Evolutionary conservation across 352 stramenopile species (phyloP).

Genomic region (Phytophthora vignae): DNA sequence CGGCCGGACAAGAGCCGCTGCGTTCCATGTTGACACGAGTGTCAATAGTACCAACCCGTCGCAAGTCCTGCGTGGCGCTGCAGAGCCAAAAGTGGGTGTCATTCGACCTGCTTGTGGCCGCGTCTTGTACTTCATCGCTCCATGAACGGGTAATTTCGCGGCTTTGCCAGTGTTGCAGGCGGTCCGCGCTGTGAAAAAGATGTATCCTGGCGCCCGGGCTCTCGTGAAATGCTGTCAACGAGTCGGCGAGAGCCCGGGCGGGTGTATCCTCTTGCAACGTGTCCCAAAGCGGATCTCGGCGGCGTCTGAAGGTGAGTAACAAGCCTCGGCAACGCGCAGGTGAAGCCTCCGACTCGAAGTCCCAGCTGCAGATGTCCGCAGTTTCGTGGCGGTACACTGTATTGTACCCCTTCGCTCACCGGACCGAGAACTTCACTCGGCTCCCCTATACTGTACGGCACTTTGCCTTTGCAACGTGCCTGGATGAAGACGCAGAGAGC

Average conservation of each 20-base stretch:
- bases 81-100: background rate
- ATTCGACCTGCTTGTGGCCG: too few relatives aligned
- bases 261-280: constrained; percentile 32
- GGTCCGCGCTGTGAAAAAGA: constrained; percentile 18
- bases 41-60: background rate
- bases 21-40: background rate
- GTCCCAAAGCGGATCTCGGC: constrained; percentile 27
- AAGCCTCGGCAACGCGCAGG: constrained; percentile 9
- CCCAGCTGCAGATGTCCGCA: background rate
- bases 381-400: background rate
- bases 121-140: too few relatives aligned
- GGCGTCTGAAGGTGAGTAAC: constrained; percentile 42
- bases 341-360: background rate
- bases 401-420: too few relatives aligned
- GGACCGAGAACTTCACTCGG: too few relatives aligned
- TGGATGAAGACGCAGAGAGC: background rate
- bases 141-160: too few relatives aligned
- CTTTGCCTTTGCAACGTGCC: too few relatives aligned
- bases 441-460: too few relatives aligned
- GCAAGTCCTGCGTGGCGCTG: too few relatives aligned
- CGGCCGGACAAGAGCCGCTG: constrained; percentile 15
- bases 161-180: constrained; percentile 7
- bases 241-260: constrained; percentile 9
- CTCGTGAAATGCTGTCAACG: background rate
- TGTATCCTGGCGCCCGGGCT: constrained; percentile 15